Conservation (phyloP, 2,329 filamentous ascomycete genomes). For the Colletotrichum horii region DNA sequence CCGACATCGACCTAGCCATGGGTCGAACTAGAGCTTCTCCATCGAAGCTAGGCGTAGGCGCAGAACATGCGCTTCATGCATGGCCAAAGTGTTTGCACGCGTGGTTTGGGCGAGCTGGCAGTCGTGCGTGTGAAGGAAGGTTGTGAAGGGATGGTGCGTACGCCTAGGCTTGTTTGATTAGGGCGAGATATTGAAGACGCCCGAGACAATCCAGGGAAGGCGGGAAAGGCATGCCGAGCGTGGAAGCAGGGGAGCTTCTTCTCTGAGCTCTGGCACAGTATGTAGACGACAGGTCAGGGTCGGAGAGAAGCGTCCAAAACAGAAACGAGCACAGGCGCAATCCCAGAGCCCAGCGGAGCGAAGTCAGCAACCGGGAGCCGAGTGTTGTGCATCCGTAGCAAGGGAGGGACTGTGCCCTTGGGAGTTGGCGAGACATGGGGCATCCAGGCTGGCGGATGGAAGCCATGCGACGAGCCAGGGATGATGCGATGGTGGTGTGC, state of each 20-base stretch:
- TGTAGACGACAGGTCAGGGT: not conserved
- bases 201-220: slow-evolving; percentile 17
- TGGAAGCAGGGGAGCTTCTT: slow-evolving; percentile 3
- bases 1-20: not conserved
- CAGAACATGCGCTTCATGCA: not conserved
- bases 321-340: not conserved
- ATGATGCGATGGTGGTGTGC: not conserved
- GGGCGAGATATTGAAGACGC: slow-evolving; percentile 20
- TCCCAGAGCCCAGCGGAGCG: not conserved
- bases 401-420: slow-evolving; percentile 9
- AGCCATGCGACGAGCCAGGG: slow-evolving; percentile 2
- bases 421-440: not conserved
- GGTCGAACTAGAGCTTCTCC: not conserved
- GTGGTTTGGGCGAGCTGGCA: not conserved
- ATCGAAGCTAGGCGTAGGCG: not conserved
- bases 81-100: not conserved
- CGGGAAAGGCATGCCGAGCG: slow-evolving; percentile 6
- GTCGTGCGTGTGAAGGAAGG: not conserved
- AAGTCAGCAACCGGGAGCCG: not conserved
- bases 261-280: not conserved
- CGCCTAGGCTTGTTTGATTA: slow-evolving; percentile 10
- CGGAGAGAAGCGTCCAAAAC: not conserved
- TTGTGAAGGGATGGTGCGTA: slow-evolving; percentile 13
- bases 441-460: not conserved
- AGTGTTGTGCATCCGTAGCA: slow-evolving; percentile 4